Percentiles rank a stretch among this genome's conserved stretches.
Evolutionary conservation across 2,329 filamentous ascomycete species (phyloP).

Genomic region (Aspergillus aculeatus): DNA sequence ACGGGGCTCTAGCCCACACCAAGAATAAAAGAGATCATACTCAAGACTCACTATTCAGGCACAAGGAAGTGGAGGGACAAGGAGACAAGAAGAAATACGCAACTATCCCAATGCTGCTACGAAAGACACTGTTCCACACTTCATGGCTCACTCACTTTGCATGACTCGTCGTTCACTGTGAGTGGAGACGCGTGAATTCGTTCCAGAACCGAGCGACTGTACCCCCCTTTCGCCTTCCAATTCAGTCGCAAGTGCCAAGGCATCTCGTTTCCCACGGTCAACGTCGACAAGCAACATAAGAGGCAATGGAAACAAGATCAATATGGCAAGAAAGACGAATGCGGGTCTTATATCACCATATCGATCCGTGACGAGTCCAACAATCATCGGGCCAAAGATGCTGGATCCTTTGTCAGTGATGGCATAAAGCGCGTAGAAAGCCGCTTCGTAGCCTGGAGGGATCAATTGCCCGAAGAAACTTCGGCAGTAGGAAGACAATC

Average conservation of each 20-base stretch:
- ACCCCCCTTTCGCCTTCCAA: slow-evolving; percentile 32
- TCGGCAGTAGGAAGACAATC: slow-evolving; percentile 85
- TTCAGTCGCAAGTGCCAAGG: slow-evolving; percentile 60
- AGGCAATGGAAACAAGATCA: slow-evolving; percentile 83
- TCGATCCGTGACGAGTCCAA: slow-evolving; percentile 85
- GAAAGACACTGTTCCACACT: background rate
- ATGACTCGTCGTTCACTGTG: background rate
- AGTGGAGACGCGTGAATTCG: slow-evolving; percentile 9
- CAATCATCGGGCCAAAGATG: slow-evolving; percentile 89
- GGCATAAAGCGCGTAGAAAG: slow-evolving; percentile 94
- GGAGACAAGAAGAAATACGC: background rate
- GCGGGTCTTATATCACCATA: slow-evolving; percentile 79
- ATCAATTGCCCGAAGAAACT: slow-evolving; percentile 92
- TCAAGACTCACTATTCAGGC: no score
- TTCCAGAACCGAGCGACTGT: slow-evolving; percentile 26
- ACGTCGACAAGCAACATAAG: slow-evolving; percentile 84
- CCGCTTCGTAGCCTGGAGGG: slow-evolving; percentile 88
- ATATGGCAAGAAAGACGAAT: slow-evolving; percentile 83
- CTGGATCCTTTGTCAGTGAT: slow-evolving; percentile 97
- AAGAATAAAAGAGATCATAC: no score
- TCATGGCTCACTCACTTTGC: background rate
- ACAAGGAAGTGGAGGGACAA: no score
- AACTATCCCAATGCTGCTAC: background rate
- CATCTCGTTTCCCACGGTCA: slow-evolving; percentile 71
- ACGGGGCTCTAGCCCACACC: no score